Percentiles rank a stretch among this genome's conserved stretches.
Evolutionary conservation across 108 stramenopile species (phyloP).

Genomic region (Craspedostauros australis): DNA sequence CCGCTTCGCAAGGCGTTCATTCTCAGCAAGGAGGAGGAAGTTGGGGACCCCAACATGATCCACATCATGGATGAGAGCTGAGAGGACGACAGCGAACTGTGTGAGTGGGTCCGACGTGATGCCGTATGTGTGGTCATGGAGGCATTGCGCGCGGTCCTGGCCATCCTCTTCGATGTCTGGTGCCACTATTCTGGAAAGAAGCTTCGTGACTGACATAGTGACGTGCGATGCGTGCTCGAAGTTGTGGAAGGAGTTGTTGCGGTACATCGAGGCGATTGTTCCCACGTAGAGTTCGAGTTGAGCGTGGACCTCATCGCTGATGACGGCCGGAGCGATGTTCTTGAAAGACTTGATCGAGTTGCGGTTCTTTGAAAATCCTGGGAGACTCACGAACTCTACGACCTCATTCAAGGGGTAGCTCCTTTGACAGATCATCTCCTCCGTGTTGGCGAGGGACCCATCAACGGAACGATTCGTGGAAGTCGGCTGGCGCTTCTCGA

Average conservation of each 20-base stretch:
- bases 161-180: neutral
- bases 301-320: no score
- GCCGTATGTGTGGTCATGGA: conserved; percentile 15
- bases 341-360: no score
- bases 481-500: no score
- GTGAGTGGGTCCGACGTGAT: conserved; percentile 28
- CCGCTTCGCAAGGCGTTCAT: conserved; percentile 12
- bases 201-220: conserved; percentile 5
- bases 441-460: no score
- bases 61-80: conserved; percentile 41
- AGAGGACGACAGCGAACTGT: conserved; percentile 38
- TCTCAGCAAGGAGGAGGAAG: conserved; percentile 19
- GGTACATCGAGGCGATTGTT: conserved; percentile 26
- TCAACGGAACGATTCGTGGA: no score
- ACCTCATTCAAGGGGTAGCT: no score
- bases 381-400: no score
- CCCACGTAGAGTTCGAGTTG: conserved; percentile 20
- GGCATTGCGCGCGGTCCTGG: no score
- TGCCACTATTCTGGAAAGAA: conserved; percentile 13
- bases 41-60: conserved; percentile 37
- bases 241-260: conserved; percentile 35
- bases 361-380: no score
- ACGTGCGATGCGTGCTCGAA: conserved; percentile 38
- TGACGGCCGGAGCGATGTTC: no score
- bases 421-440: no score